Evolutionary conservation across 1,284 basidiomycete genomes (phyloP).

Genomic region (Exobasidium rhododendri): DNA sequence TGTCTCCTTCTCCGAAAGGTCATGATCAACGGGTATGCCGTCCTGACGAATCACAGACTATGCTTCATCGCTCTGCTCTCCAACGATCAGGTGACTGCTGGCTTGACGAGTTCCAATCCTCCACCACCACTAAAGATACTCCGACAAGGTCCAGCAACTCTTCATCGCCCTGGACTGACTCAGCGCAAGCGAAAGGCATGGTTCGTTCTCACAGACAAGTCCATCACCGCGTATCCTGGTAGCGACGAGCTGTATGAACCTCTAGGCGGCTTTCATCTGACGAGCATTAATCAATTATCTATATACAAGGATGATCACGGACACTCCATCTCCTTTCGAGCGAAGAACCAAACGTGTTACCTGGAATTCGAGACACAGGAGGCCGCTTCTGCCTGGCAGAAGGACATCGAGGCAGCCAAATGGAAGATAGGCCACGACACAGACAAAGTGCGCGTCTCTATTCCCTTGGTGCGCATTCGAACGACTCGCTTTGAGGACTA

Average conservation of each 20-base stretch:
- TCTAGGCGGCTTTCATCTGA: conserved; percentile 31
- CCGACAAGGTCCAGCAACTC: conserved; percentile 30
- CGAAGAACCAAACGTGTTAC: conserved; percentile 23
- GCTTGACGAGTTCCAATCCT: no score
- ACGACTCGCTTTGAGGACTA: conserved; percentile 28
- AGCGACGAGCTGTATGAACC: conserved; percentile 45
- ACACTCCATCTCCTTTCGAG: conserved; percentile 31
- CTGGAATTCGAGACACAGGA: conserved; percentile 48
- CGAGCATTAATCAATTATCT: conserved; percentile 19
- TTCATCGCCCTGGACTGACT: conserved; percentile 35
- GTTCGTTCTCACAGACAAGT: conserved; percentile 30
- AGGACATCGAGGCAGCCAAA: conserved; percentile 23
- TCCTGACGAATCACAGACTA: conserved; percentile 41
- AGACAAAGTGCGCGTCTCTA: conserved; percentile 20
- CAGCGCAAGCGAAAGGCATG: conserved; percentile 35
- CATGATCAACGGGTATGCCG: conserved; percentile 38
- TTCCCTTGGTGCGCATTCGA: conserved; percentile 23
- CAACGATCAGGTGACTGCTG: neutral
- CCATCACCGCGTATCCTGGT: conserved; percentile 35
- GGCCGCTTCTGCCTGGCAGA: conserved; percentile 35
- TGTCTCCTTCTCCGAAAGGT: conserved; percentile 40
- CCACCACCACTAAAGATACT: conserved; percentile 5
- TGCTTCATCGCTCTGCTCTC: conserved; percentile 45
- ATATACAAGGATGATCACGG: conserved; percentile 17
- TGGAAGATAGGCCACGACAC: conserved; percentile 15